These are phyloP conservation scores for Letharia columbiana DNA, from an alignment of 495 filamentous ascomycete genomes.

Conservation along the genomic window DNA sequence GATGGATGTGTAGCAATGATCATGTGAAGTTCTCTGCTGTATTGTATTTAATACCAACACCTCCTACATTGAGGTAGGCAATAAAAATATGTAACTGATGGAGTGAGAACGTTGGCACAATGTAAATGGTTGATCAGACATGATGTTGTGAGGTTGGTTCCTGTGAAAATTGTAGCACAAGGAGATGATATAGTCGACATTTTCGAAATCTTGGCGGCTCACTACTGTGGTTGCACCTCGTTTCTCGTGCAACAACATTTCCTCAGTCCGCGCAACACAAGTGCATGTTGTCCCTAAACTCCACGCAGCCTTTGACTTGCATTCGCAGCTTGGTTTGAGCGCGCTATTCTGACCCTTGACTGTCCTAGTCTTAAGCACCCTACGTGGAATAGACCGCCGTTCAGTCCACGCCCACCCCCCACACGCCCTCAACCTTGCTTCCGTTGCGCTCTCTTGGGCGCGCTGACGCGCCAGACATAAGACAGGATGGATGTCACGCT, in stretches of 20 bases:
- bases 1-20: not conserved
- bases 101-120: not conserved
- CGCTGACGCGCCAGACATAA: constrained; percentile 29
- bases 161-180: not conserved
- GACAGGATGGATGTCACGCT: constrained; percentile 75
- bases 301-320: not conserved
- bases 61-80: not conserved
- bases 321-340: not conserved
- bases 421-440: not conserved
- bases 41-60: not conserved
- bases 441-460: not conserved
- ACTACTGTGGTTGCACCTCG: not conserved
- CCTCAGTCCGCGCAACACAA: not conserved
- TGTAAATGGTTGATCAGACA: not conserved
- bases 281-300: not conserved
- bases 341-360: not conserved
- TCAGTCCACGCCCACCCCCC: not conserved
- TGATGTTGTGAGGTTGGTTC: not conserved
- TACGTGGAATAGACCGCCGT: not conserved
- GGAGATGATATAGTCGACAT: not conserved
- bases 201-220: constrained; percentile 6
- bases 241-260: not conserved
- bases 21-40: not conserved
- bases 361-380: not conserved
- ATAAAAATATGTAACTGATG: not conserved